phyloP scores from a whole-genome alignment of 257 asterid species.

The Scutellaria baicalensis region DNA sequence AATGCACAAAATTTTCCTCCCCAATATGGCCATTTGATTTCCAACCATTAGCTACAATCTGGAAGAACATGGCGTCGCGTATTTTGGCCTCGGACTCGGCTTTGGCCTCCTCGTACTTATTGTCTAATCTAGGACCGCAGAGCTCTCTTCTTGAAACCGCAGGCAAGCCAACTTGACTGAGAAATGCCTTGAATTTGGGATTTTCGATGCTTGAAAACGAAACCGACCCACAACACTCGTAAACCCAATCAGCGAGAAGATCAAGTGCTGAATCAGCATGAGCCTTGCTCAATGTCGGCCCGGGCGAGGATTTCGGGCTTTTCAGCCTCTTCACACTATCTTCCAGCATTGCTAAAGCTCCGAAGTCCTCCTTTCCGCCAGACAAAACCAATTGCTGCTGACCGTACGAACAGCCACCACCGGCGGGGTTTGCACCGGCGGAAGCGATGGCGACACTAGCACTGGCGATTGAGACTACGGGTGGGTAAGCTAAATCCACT shows the following conservation, averaged over 20 bases:
- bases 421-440: conserved; percentile 19
- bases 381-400: conserved; percentile 61
- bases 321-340: conserved; percentile 85
- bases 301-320: conserved; percentile 70
- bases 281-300: conserved; percentile 50
- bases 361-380: conserved; percentile 94
- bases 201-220: conserved; percentile 81
- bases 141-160: conserved; percentile 53
- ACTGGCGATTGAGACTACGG: conserved; percentile 35
- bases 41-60: conserved; percentile 87
- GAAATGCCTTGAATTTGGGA: conserved; percentile 82
- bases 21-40: conserved; percentile 35
- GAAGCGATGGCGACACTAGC: conserved; percentile 30
- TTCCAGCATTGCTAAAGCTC: conserved; percentile 79
- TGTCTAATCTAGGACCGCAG: conserved; percentile 55
- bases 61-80: conserved; percentile 96
- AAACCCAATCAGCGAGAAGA: conserved; percentile 80
- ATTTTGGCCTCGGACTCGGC: conserved; percentile 76
- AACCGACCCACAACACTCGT: conserved; percentile 83
- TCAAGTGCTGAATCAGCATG: conserved; percentile 74
- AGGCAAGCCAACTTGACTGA: conserved; percentile 77
- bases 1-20: conserved; percentile 60
- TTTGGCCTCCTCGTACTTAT: conserved; percentile 58
- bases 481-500: conserved; percentile 54
- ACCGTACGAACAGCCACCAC: conserved; percentile 25